A percentile compares a stretch with the other conserved stretches of the same genome.
These are phyloP conservation scores for Cordyceps tenuipes DNA, from an alignment of 2,329 filamentous ascomycete species.

Conservation along the genomic window DNA sequence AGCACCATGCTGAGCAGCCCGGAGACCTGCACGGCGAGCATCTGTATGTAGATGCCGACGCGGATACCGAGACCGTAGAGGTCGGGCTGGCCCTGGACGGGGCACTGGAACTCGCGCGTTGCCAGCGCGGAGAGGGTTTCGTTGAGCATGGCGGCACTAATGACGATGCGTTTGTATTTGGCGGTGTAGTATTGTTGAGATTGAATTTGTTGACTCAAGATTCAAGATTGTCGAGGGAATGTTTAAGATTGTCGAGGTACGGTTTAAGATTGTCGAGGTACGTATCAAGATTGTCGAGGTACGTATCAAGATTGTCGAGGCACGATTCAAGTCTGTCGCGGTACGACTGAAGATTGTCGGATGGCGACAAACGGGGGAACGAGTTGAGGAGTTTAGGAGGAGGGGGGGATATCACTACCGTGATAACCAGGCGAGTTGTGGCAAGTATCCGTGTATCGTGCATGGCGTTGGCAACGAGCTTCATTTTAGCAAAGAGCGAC, in stretches of 20 bases:
- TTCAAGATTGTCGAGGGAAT: too few species aligned
- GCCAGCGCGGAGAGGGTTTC: neutral
- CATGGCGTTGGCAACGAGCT: neutral
- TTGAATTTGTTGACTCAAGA: too few species aligned
- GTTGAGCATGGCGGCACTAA: neutral
- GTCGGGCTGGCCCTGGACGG: conserved; percentile 18
- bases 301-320: too few species aligned
- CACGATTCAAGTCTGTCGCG: too few species aligned
- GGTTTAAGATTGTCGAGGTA: too few species aligned
- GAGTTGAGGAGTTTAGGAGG: too few species aligned
- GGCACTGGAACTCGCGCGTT: conserved; percentile 9
- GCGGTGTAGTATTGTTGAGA: neutral
- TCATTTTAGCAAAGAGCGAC: neutral
- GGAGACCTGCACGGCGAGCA: conserved; percentile 19
- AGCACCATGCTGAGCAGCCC: conserved; percentile 15
- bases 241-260: too few species aligned
- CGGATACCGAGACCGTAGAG: conserved; percentile 23
- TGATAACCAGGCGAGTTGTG: neutral
- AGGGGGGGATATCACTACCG: too few species aligned
- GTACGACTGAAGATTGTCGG: neutral
- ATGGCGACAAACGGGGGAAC: too few species aligned
- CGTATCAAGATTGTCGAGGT: too few species aligned
- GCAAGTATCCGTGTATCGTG: neutral
- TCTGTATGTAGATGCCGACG: conserved; percentile 22
- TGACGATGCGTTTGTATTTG: neutral